Percentiles rank a stretch among this genome's conserved stretches.
Conservation (phyloP, 805 yeast genomes). For the Candida xyloterini region DNA sequence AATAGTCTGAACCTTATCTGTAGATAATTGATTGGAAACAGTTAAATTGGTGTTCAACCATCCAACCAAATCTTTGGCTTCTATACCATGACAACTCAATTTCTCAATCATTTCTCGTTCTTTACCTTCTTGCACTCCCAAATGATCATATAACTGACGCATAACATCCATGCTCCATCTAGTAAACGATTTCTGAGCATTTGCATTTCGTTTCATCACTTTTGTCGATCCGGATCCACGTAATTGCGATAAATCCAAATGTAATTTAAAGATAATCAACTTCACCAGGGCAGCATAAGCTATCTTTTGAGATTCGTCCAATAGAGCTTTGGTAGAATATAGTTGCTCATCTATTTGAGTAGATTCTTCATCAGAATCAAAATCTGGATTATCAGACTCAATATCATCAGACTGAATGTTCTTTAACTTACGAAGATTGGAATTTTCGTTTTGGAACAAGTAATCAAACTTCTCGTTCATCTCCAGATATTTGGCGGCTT, state of each 20-base stretch:
- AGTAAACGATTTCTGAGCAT: conserved; percentile 73
- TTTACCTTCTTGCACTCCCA: conserved; percentile 63
- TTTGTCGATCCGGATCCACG: conserved; percentile 51
- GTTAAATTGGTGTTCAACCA: conserved; percentile 42
- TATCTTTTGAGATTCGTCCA: conserved; percentile 79
- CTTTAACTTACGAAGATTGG: conserved; percentile 30
- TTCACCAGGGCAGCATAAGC: conserved; percentile 89
- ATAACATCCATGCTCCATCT: conserved; percentile 79
- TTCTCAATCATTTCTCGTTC: conserved; percentile 87
- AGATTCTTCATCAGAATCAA: conserved; percentile 31
- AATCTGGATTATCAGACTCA: conserved; percentile 21
- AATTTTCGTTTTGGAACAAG: conserved; percentile 38
- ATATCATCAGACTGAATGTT: conserved; percentile 21
- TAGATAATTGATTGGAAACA: conserved; percentile 48
- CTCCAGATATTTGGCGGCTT: conserved; percentile 64
- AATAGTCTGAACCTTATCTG: conserved; percentile 19
- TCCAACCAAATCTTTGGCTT: conserved; percentile 66
- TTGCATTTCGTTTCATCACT: conserved; percentile 57
- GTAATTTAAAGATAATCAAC: conserved; percentile 74
- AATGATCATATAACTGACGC: conserved; percentile 71
- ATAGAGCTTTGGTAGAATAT: conserved; percentile 73
- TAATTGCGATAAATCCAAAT: conserved; percentile 66
- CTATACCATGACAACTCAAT: conserved; percentile 79
- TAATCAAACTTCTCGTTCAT: conserved; percentile 53
- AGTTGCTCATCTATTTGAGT: conserved; percentile 58